Evolutionary conservation across 768 basidiomycete genomes (phyloP).

Genomic region (Suillus clintonianus): DNA sequence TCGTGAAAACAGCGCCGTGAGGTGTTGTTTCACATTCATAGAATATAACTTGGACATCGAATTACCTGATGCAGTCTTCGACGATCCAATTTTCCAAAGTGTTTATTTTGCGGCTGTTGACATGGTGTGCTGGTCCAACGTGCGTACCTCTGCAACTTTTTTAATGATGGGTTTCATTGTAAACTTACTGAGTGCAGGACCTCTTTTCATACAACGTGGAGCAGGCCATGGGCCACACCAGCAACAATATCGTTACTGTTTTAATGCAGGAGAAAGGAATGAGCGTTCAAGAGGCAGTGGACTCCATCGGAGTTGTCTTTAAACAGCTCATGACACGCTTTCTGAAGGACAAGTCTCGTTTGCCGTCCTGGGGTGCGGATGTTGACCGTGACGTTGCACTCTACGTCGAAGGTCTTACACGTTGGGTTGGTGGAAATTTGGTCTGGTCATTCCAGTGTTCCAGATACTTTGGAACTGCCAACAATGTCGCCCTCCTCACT

Average conservation of each 20-base stretch:
- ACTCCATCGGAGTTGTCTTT: constrained; percentile 56
- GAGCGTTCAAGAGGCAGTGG: constrained; percentile 57
- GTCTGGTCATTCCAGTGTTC: constrained; percentile 72
- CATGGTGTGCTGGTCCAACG: constrained; percentile 73
- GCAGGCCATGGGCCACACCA: constrained; percentile 60
- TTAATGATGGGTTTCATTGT: neutral
- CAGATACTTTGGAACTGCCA: constrained; percentile 61
- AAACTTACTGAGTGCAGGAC: constrained; percentile 42
- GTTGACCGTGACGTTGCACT: constrained; percentile 52
- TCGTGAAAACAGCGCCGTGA: constrained; percentile 70
- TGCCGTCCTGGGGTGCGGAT: constrained; percentile 52
- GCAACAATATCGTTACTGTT: constrained; percentile 71
- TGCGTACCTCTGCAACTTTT: constrained; percentile 31
- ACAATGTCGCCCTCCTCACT: neutral
- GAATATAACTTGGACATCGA: constrained; percentile 65
- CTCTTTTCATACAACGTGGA: constrained; percentile 76
- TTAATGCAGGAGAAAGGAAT: constrained; percentile 59
- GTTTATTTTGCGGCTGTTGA: constrained; percentile 65
- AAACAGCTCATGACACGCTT: constrained; percentile 53
- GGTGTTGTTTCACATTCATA: constrained; percentile 62
- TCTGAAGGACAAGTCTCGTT: constrained; percentile 40
- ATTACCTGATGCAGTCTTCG: constrained; percentile 61
- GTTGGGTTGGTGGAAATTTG: constrained; percentile 66
- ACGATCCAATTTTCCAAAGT: constrained; percentile 52
- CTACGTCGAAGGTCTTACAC: constrained; percentile 55